Conservation (phyloP, 106 monocot species). For the Phalaenopsis aphrodite region DNA sequence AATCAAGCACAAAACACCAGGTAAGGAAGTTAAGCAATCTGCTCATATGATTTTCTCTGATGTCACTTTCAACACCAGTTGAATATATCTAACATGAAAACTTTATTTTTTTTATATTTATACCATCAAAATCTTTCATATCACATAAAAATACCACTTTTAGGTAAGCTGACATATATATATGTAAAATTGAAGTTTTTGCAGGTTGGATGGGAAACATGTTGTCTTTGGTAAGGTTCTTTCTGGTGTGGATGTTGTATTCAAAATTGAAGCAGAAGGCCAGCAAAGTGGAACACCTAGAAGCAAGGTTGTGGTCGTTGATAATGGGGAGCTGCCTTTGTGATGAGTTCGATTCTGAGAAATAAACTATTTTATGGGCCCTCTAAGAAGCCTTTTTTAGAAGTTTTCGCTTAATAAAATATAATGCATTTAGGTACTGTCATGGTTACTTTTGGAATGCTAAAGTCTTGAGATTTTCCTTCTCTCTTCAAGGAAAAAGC, state of each 20-base stretch:
- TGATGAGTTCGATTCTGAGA: not conserved
- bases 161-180: too few species aligned
- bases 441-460: too few species aligned
- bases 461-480: too few species aligned
- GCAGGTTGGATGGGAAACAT: slow-evolving; percentile 92
- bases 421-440: too few species aligned
- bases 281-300: slow-evolving; percentile 72
- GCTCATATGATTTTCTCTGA: not conserved
- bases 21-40: slow-evolving; percentile 7
- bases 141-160: too few species aligned
- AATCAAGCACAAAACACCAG: slow-evolving; percentile 85
- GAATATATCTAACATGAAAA: not conserved
- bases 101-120: too few species aligned
- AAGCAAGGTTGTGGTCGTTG: slow-evolving; percentile 69
- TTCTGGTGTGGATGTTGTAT: slow-evolving; percentile 93
- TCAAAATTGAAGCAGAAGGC: slow-evolving; percentile 94
- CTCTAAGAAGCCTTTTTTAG: not conserved
- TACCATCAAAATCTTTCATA: too few species aligned
- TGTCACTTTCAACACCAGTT: not conserved
- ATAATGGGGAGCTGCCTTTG: slow-evolving; percentile 77
- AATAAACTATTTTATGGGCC: not conserved
- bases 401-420: not conserved
- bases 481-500: too few species aligned
- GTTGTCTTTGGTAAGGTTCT: slow-evolving; percentile 93
- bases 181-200: too few species aligned